A percentile compares a stretch with the other conserved stretches of the same genome.
phyloP scores from a whole-genome alignment of 192 early-diverging fungal species.

The Umbelopsis sp. region DNA sequence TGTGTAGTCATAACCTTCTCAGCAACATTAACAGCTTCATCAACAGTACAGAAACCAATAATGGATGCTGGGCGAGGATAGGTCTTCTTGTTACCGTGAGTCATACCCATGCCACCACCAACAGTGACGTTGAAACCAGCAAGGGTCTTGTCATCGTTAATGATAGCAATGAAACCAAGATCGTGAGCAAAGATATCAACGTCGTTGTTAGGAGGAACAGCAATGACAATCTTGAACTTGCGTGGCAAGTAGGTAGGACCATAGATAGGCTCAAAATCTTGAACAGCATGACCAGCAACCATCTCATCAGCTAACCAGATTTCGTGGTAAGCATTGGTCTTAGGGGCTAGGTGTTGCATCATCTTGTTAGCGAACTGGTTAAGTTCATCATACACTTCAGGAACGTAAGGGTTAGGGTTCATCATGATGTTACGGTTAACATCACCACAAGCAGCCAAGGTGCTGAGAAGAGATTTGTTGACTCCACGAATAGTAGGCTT shows the following conservation, averaged over 20 bases:
- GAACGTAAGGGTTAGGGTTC: constrained; percentile 82
- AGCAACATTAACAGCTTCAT: constrained; percentile 76
- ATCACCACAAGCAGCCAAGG: constrained; percentile 96
- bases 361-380: constrained; percentile 71
- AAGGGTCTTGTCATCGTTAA: constrained; percentile 71
- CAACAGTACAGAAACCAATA: constrained; percentile 80
- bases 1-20: constrained; percentile 93
- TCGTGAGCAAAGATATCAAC: constrained; percentile 97
- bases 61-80: constrained; percentile 84
- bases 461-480: constrained; percentile 89
- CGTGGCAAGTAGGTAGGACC: constrained; percentile 91
- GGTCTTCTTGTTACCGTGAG: constrained; percentile 97
- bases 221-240: constrained; percentile 95
- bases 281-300: constrained; percentile 76
- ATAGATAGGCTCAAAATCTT: constrained; percentile 91
- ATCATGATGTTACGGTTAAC: constrained; percentile 98
- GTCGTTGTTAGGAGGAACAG: constrained; percentile 95
- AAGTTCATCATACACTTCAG: constrained; percentile 80
- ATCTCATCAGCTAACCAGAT: constrained; percentile 95
- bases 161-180: constrained; percentile 90
- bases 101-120: constrained; percentile 98
- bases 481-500: constrained; percentile 89
- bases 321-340: constrained; percentile 93
- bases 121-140: constrained; percentile 93
- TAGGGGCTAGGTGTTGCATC: constrained; percentile 79